Evolutionary conservation across 2,329 filamentous ascomycete species (phyloP), one percentile per base, ranked within the genome.

Genomic region (Talaromyces amestolkiae): DNA sequence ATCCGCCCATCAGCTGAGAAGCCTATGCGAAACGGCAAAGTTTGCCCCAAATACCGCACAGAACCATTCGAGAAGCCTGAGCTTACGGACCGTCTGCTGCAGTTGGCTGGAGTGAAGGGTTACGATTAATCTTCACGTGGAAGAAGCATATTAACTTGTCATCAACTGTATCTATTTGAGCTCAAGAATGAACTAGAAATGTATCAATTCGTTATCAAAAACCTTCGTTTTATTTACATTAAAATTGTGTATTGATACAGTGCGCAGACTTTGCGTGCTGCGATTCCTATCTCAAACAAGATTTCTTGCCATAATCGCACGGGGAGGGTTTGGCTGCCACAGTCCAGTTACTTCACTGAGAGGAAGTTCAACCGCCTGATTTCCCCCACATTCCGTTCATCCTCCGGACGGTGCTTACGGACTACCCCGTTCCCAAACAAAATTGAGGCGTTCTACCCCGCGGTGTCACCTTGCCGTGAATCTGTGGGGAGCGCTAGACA

Each of bases 51-150:
- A 64, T 71, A 81, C 64, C 72, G 80, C 6, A 70, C 64, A 1
- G 75, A 79, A 68, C 78, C 78, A 2, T 71, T 77, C 8, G 75
- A 79, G 70, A 78, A 79, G 70, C 77, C 77, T 0, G 72, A 71
- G 31, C 49, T 76, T 10, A 78, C 72, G 2, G 74, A 78, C 17
- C 66, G 67, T 27, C 31, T 80, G 31, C 67, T 80, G n/a, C 68
- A 70, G 27, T 66, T 79, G 33, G 78, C 78, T 11, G 78, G 75
- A 19, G 72, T 77, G 0, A 75, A 63, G 35, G 39, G 17, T 27
- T 63, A 63, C 9, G 47, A 43, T 43, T 63, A 33, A 63, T 0
- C 17, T 41, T 41, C 3, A 9, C 27, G 35, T 10, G 31, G 15
- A 35, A 10, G 3, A 37, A n/a, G 19, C 13, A 56, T 31, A 49